Evolutionary conservation across 148 eudicot genomes (phyloP), one percentile per base, ranked within the genome.

Genomic region (Fagopyrum esculentum): DNA sequence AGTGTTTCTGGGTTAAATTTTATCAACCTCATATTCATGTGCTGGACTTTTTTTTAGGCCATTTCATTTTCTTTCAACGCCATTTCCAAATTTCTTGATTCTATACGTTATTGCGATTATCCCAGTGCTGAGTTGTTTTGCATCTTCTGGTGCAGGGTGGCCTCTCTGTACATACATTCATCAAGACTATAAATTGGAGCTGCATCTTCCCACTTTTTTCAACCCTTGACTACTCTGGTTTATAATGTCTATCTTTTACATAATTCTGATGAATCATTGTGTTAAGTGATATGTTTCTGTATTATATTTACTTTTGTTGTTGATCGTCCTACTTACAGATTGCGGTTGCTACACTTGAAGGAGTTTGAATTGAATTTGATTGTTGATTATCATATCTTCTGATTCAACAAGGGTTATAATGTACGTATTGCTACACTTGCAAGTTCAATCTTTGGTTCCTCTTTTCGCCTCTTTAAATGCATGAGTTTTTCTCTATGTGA

Each of bases 341-440:
- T 66, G 71, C 45, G 6, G 46, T 7, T 61, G 12, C 71, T 13
- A 43, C 17, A 26, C 43, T 10, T 22, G 68, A 26, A 61, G 43
- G 43, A 61, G 44, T 29, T n/a, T n/a, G n/a, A n/a, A n/a, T 29
- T 61, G 43, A 61, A 29, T 61, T 29, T 3, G 43, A 61, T 61
- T 61, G 43, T 66, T 43, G 5, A 12, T 9, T 15, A 43, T 40
- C 17, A 4, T 13, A 35, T 66, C 30, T 15, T n/a, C n/a, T 66
- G 46, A 40, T 43, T 35, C 71, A 66, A 35, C 70, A 66, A 35
- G 71, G 71, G 47, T 19, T 19, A 59, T 59, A 66, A 66, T 35
- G 71, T 66, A 66, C 11, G 71, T 66, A 66, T 40, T 13, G 71
- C 46, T 66, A 15, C 46, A 3, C 19, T 66, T 40, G 19, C 71